Evolutionary conservation across 169 alveolate genomes (phyloP).

Genomic region (Amoebophrya sp.): DNA sequence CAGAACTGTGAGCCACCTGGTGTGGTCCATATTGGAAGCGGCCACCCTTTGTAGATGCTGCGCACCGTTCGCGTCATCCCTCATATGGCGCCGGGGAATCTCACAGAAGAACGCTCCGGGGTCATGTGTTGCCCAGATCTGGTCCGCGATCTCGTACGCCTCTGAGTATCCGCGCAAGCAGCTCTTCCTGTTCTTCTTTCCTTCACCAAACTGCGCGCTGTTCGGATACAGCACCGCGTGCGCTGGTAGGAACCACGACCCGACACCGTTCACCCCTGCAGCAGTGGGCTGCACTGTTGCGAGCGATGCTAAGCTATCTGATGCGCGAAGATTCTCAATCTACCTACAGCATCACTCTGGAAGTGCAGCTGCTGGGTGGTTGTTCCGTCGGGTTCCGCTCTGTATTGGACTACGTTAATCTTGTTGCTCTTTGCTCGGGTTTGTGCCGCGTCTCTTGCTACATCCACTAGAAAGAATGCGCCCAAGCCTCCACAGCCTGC

Average conservation of each 20-base stretch:
- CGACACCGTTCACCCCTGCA: background rate
- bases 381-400: background rate
- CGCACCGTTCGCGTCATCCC: background rate
- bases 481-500: background rate
- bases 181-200: background rate
- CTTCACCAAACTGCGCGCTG: background rate
- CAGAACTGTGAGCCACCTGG: background rate
- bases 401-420: background rate
- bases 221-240: background rate
- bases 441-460: background rate
- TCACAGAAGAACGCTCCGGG: background rate
- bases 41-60: background rate
- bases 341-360: background rate
- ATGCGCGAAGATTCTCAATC: background rate
- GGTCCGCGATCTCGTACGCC: background rate
- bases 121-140: background rate
- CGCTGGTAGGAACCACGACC: background rate
- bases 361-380: background rate
- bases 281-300: background rate
- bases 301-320: background rate
- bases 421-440: background rate
- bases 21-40: background rate
- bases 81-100: background rate
- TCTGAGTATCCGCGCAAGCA: background rate
- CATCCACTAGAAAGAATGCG: background rate